Evolutionary conservation across 1,284 basidiomycete species (phyloP).

Genomic region (Trametes hirsuta): DNA sequence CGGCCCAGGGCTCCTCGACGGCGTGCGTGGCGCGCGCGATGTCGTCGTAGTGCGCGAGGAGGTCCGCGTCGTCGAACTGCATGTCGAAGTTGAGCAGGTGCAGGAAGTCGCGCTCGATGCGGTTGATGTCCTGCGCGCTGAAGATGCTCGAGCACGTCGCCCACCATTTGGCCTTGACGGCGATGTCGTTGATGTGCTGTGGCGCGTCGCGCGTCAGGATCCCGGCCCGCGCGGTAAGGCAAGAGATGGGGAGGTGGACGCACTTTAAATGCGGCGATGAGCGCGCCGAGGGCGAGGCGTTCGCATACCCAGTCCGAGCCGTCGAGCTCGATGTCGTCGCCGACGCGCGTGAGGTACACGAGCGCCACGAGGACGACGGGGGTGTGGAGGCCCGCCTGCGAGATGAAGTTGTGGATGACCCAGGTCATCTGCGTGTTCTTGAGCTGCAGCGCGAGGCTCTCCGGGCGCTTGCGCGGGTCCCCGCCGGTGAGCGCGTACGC

Average conservation of each 20-base stretch:
- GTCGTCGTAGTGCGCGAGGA: constrained; percentile 54
- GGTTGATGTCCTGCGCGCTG: constrained; percentile 61
- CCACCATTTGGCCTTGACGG: constrained; percentile 66
- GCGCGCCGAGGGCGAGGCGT: constrained; percentile 65
- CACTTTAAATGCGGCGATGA: constrained; percentile 68
- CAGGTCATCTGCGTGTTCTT: constrained; percentile 5
- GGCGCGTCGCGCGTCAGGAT: constrained; percentile 13
- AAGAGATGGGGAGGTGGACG: constrained; percentile 18
- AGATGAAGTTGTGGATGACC: constrained; percentile 6
- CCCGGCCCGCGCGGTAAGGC: neutral
- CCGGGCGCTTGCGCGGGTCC: neutral
- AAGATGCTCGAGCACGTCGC: constrained; percentile 65
- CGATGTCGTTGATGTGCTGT: constrained; percentile 65
- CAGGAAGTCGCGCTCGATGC: constrained; percentile 69
- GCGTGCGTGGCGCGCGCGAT: constrained; percentile 32
- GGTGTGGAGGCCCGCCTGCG: constrained; percentile 44
- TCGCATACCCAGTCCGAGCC: constrained; percentile 67
- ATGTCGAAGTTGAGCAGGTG: constrained; percentile 65
- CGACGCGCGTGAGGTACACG: constrained; percentile 61
- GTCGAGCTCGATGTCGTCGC: constrained; percentile 59
- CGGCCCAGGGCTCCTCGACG: neutral
- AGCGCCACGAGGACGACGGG: constrained; percentile 58
- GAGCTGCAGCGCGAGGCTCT: constrained; percentile 9
- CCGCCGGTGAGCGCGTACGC: constrained; percentile 8
- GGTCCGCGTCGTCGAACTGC: constrained; percentile 53